Base-by-base conservation (phyloP, 352 stramenopile species). In the Pythium insidiosum region DNA sequence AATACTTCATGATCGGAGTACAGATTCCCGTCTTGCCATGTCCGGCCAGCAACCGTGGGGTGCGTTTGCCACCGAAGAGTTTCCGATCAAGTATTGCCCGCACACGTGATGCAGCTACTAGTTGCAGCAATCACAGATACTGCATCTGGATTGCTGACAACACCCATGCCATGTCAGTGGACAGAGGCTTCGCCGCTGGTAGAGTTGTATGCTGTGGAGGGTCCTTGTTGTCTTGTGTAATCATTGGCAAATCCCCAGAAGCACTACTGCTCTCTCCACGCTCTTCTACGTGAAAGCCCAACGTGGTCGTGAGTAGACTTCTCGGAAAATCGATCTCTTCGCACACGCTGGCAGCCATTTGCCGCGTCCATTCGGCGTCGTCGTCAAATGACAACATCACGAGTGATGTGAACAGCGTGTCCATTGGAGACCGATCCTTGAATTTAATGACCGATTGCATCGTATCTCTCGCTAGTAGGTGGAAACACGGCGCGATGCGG, bases 111-210 rank as follows among this genome's bases (percentile, higher is more conserved):
- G n/a, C n/a, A n/a, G n/a, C n/a, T n/a, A n/a, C n/a, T n/a, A n/a
- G n/a, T n/a, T n/a, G n/a, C n/a, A n/a, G 40, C 3, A 15, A 37
- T 48, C 46, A 62, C 16, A 68, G 48, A 28, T 68, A 72, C 48
- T 63, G 43, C 21, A 60, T 38, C 6, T 58, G 56, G 47, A 72
- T 72, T 6, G 62, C 47, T 11, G 62, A 53, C 19, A 72, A 41
- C 55, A 72, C 63, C 62, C 62, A 72, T 18, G 62, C 62, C 38
- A 63, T 72, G 28, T 65, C 34, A 16, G 56, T n/a, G n/a, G n/a
- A n/a, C n/a, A n/a, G n/a, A n/a, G n/a, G n/a, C n/a, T n/a, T n/a
- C n/a, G n/a, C n/a, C n/a, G n/a, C n/a, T n/a, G n/a, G n/a, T n/a
- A n/a, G n/a, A n/a, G n/a, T n/a, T n/a, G n/a, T n/a, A n/a, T n/a